These are phyloP conservation scores for Colletotrichum sp. DNA, from an alignment of 2,329 filamentous ascomycete species.

Conservation along the genomic window DNA sequence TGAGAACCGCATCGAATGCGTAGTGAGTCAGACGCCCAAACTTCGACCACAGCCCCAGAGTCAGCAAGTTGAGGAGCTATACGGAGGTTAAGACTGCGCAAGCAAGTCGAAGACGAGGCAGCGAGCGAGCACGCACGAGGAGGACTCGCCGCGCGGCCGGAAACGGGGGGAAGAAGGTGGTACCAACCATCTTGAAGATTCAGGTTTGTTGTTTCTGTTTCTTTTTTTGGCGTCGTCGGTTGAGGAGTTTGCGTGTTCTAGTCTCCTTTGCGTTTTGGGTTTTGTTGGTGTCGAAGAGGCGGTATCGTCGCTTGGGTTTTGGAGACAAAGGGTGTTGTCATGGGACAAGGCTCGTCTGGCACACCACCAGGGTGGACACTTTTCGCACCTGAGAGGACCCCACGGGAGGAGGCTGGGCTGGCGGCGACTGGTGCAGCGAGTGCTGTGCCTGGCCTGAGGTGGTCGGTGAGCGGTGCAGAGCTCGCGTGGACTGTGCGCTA, in stretches of 20 bases:
- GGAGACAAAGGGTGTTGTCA: slow-evolving; percentile 8
- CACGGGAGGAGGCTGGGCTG: not conserved
- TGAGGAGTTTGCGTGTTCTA: not conserved
- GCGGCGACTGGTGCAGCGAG: not conserved
- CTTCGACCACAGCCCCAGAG: slow-evolving; percentile 75
- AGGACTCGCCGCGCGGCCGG: slow-evolving; percentile 11
- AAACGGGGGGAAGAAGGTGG: not conserved
- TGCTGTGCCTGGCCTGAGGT: not conserved
- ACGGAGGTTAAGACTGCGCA: slow-evolving; percentile 46
- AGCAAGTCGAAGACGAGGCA: slow-evolving; percentile 1
- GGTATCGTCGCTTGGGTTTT: not conserved
- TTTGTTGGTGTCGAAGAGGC: not conserved
- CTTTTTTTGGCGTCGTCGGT: not conserved
- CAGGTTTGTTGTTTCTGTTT: not conserved
- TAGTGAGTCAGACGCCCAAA: slow-evolving; percentile 93
- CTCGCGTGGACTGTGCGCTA: slow-evolving; percentile 11
- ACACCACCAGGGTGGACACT: not conserved
- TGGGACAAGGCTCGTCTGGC: slow-evolving; percentile 3
- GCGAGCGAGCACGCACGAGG: slow-evolving; percentile 1
- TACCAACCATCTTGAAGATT: slow-evolving; percentile 16
- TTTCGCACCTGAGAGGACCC: not conserved
- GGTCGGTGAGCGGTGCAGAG: not conserved
- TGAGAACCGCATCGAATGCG: slow-evolving; percentile 92
- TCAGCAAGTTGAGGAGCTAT: slow-evolving; percentile 71
- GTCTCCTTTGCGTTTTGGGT: not conserved